Evolutionary conservation across 768 basidiomycete species (phyloP).

Genomic region (Russula foetens): DNA sequence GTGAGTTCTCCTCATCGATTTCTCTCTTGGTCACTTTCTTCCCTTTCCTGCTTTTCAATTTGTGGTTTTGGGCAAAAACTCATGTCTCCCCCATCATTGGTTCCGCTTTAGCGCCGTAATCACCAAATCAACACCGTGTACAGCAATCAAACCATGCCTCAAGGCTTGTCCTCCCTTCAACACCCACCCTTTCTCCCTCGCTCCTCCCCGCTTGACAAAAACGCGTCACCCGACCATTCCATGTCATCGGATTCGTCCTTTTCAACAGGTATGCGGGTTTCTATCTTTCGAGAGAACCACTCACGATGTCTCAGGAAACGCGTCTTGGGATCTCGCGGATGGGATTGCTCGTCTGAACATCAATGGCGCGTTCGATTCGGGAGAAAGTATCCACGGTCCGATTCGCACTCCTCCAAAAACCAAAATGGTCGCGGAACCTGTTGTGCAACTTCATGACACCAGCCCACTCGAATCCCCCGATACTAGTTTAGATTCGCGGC

Average conservation of each 20-base stretch:
- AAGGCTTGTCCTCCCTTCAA: conserved; percentile 18
- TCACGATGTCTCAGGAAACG: conserved; percentile 42
- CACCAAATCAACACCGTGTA: conserved; percentile 20
- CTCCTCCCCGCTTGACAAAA: conserved; percentile 16
- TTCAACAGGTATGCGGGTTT: conserved; percentile 43
- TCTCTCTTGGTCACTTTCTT: neutral
- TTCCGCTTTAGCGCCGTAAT: conserved; percentile 20
- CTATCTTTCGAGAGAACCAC: conserved; percentile 53
- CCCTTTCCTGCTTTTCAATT: neutral
- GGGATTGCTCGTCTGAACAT: conserved; percentile 69
- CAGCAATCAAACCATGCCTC: conserved; percentile 19
- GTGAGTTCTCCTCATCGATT: conserved; percentile 15
- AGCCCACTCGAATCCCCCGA: conserved; percentile 70
- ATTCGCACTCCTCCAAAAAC: conserved; percentile 64
- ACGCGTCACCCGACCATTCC: conserved; percentile 27
- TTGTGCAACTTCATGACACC: conserved; percentile 51
- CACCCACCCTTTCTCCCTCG: conserved; percentile 17
- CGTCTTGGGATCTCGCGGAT: conserved; percentile 59
- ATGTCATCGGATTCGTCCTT: conserved; percentile 24
- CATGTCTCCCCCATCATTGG: conserved; percentile 11
- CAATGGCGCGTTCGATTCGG: conserved; percentile 43
- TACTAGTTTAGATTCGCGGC: conserved; percentile 53
- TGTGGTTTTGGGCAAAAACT: conserved; percentile 2
- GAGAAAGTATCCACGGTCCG: conserved; percentile 31
- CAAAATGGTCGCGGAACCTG: conserved; percentile 42